phyloP scores from a whole-genome alignment of 352 stramenopile genomes.

The Pythium rhizo-oryzae region DNA sequence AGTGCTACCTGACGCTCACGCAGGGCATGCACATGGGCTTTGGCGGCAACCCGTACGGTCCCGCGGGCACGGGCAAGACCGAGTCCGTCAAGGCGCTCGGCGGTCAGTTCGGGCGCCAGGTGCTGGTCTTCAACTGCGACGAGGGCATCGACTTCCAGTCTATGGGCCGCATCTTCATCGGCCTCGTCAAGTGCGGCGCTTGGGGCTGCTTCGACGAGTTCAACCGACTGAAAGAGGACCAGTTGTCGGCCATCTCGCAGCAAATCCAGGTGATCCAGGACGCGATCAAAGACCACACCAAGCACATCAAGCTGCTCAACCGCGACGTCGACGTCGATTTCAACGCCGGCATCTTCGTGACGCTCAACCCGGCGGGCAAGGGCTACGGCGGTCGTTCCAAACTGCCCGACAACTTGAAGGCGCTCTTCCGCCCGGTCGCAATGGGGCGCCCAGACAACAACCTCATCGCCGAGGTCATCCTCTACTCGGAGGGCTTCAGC shows the following conservation, averaged over 20 bases:
- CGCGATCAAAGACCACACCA: conserved; percentile 75
- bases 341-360: conserved; percentile 93
- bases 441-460: conserved; percentile 89
- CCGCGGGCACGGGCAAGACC: conserved; percentile 92
- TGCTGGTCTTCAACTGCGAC: conserved; percentile 90
- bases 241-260: conserved; percentile 88
- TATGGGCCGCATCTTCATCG: conserved; percentile 92
- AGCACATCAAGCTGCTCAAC: conserved; percentile 66
- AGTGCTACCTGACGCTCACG: conserved; percentile 90
- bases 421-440: conserved; percentile 85
- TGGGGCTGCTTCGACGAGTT: conserved; percentile 95
- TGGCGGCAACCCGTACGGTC: conserved; percentile 89
- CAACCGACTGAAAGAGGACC: conserved; percentile 90
- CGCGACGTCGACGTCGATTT: conserved; percentile 76
- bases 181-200: conserved; percentile 87
- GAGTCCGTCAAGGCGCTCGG: conserved; percentile 92
- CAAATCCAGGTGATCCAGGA: conserved; percentile 92
- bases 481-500: conserved; percentile 87
- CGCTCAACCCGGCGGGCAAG: conserved; percentile 90
- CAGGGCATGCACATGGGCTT: conserved; percentile 87
- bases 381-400: conserved; percentile 89
- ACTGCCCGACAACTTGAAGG: conserved; percentile 92
- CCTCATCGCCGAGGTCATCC: conserved; percentile 88
- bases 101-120: conserved; percentile 76
- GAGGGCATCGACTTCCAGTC: conserved; percentile 89